Evolutionary conservation across 129 eudicot species (phyloP), one percentile per base, ranked within the genome.

Genomic region (Oenanthe sinensis): DNA sequence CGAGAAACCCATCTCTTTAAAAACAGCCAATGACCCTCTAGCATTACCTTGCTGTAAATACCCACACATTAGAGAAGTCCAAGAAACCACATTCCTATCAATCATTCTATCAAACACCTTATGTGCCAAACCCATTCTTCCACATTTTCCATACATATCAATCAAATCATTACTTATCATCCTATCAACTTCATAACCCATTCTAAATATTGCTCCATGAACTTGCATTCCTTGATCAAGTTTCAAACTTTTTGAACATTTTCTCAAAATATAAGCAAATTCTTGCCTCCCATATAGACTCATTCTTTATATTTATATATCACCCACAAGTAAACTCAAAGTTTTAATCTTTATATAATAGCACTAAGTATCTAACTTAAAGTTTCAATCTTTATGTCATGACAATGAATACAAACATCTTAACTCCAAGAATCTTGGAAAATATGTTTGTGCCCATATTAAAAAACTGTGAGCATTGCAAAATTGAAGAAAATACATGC

Each of bases 21-120:
- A 77, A 55, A 87, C 80, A 37, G 78, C 79, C 71, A 90, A 70
- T 10, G 88, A 87, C 22, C 75, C 84, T 70, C 67, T 74, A 43
- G 88, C 82, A 78, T 82, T 67, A 58, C 89, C 90, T 24, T 70
- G 74, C 54, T 81, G 82, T 28, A 90, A 77, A 55, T 71, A 84
- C 69, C 96, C 97, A 79, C 96, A 90, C 87, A 92, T 92, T 42
- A 90, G 85, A 70, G 97, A 80, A 28, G 93, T 92, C 91, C 90
- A 90, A 75, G 93, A 85, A 48, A 90, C 91, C 45, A 90, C 91
- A 82, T 90, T 82, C 77, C 91, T 84, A 40, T 87, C 84, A 82
- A 42, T 82, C 93, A 92, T 90, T 82, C 14, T 54, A 70, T 90
- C 93, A 39, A 92, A 92, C 97, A 90, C 86, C 26, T 36, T 48